phyloP scores from a whole-genome alignment of 2,329 filamentous ascomycete species.

The Fusarium anguioides region DNA sequence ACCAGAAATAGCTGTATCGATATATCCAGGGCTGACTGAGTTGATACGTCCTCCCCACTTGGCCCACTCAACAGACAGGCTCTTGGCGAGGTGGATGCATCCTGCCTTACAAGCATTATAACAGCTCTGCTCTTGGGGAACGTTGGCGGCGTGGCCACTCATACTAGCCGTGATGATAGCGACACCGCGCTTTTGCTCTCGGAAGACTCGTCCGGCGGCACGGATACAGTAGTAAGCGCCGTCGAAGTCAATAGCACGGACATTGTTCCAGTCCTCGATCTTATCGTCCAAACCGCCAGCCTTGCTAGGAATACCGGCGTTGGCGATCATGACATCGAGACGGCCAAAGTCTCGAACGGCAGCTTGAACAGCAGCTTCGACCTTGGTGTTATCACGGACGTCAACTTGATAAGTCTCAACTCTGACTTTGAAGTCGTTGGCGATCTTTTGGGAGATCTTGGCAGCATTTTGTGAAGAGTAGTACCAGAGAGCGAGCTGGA shows the following conservation, averaged over 20 bases:
- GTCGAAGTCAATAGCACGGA: constrained; percentile 46
- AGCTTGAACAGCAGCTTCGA: not conserved
- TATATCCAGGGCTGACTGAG: constrained; percentile 53
- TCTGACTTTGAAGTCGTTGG: not conserved
- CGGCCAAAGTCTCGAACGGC: not conserved
- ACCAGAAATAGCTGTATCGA: constrained; percentile 51
- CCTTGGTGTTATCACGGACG: not conserved
- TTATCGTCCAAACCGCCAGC: constrained; percentile 37
- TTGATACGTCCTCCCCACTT: constrained; percentile 56
- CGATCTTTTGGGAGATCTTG: not conserved
- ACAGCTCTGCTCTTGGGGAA: constrained; percentile 55
- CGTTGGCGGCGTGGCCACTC: constrained; percentile 51
- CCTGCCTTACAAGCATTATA: constrained; percentile 59
- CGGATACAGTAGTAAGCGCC: constrained; percentile 49
- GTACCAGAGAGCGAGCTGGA: not conserved
- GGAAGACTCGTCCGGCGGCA: constrained; percentile 49
- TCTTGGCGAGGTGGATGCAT: constrained; percentile 55
- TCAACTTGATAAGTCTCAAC: not conserved
- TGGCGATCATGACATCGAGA: not conserved
- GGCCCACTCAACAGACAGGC: constrained; percentile 57
- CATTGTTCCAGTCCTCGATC: constrained; percentile 42
- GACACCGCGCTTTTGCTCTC: constrained; percentile 49
- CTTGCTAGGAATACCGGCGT: not conserved
- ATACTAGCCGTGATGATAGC: constrained; percentile 51
- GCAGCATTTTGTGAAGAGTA: not conserved